Percentiles rank a stretch among this genome's conserved stretches.
Evolutionary conservation across 352 stramenopile genomes (phyloP).

Genomic region (Halophytophthora batemanensis): DNA sequence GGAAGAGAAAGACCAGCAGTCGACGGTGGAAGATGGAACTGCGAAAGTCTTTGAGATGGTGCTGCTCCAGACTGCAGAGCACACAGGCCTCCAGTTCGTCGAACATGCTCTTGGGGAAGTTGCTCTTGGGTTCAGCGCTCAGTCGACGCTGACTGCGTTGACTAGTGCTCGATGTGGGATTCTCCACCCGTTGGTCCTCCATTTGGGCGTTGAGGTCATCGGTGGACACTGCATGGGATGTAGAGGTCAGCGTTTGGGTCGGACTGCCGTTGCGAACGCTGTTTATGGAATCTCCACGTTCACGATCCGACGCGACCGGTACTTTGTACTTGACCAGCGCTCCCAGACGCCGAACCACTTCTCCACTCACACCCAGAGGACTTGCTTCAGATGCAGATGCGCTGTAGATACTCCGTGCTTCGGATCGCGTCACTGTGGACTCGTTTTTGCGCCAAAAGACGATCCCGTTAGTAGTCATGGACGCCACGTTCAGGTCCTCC

Average conservation of each 20-base stretch:
- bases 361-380: constrained; percentile 51
- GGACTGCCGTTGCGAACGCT: constrained; percentile 23
- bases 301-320: background rate
- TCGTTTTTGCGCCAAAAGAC: constrained; percentile 65
- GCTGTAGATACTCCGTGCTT: constrained; percentile 40
- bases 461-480: constrained; percentile 57
- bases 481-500: constrained; percentile 57
- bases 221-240: constrained; percentile 19
- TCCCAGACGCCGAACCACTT: constrained; percentile 50
- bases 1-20: constrained; percentile 88
- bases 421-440: constrained; percentile 28
- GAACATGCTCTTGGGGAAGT: constrained; percentile 39
- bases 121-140: constrained; percentile 20
- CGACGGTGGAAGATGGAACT: constrained; percentile 76
- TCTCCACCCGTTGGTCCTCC: constrained; percentile 18
- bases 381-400: constrained; percentile 33
- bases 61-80: constrained; percentile 59
- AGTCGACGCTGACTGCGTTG: constrained; percentile 11
- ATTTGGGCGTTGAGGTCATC: constrained; percentile 25
- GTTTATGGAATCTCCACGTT: constrained; percentile 23
- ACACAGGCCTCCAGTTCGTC: constrained; percentile 76
- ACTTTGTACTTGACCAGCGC: constrained; percentile 42
- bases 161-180: constrained; percentile 3
- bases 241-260: constrained; percentile 14
- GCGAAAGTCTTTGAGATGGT: constrained; percentile 76